Conservation (phyloP, 805 yeast genomes). For the Phaffomyces antillensis region DNA sequence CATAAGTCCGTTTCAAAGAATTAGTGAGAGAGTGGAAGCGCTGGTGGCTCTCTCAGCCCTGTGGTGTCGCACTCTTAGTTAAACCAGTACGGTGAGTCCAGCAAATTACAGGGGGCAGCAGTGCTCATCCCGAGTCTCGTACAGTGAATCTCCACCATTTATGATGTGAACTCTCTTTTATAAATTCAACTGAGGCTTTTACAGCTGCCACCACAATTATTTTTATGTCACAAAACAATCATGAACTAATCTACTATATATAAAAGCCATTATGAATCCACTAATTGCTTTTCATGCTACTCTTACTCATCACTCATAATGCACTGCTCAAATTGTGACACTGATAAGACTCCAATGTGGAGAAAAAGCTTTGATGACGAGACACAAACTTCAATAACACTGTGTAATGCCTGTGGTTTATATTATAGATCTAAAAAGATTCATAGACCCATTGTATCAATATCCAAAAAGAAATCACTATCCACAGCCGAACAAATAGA, state of each 20-base stretch:
- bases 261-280: too few species aligned
- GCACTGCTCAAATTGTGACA: constrained; percentile 49
- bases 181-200: neutral
- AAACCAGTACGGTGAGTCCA: too few species aligned
- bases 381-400: constrained; percentile 59
- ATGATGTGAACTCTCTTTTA: too few species aligned
- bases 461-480: constrained; percentile 18
- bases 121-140: too few species aligned
- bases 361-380: constrained; percentile 60
- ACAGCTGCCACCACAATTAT: neutral
- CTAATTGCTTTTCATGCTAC: neutral
- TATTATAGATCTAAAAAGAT: constrained; percentile 67
- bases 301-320: neutral
- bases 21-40: too few species aligned
- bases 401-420: constrained; percentile 83
- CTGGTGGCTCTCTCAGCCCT: too few species aligned
- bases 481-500: constrained; percentile 8
- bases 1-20: too few species aligned
- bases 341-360: constrained; percentile 83
- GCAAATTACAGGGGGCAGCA: too few species aligned
- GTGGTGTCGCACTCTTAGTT: too few species aligned
- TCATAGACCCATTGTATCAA: constrained; percentile 69
- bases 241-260: too few species aligned
- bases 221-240: too few species aligned
- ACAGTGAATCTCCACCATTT: too few species aligned